phyloP scores from a whole-genome alignment of 148 eudicot genomes.

The Amaranthus palmeri region DNA sequence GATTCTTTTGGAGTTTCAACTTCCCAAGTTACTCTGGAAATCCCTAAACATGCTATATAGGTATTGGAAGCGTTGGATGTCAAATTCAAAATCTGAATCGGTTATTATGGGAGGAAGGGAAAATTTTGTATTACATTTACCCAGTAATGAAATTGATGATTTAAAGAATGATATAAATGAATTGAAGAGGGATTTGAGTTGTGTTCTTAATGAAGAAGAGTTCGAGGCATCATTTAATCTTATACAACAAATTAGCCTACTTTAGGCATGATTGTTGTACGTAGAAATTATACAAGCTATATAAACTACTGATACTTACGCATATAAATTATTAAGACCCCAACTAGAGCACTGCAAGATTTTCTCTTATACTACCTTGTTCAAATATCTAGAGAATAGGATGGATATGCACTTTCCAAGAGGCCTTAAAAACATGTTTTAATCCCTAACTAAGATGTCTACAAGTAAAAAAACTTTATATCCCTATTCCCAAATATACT shows the following conservation, averaged over 20 bases:
- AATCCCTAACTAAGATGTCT: no score
- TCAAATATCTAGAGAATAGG: no score
- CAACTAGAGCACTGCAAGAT: no score
- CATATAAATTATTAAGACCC: no score
- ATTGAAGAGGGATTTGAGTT: conserved; percentile 43
- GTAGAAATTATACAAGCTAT: not conserved
- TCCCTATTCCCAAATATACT: no score
- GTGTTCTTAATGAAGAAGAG: conserved; percentile 30
- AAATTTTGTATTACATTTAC: conserved; percentile 31
- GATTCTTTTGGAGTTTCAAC: conserved; percentile 33
- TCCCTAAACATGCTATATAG: conserved; percentile 55
- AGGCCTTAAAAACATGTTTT: no score
- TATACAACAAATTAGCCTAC: not conserved
- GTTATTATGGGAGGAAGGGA: conserved; percentile 61
- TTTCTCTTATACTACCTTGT: no score
- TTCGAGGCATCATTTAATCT: not conserved
- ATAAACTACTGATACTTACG: not conserved
- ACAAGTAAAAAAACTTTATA: no score
- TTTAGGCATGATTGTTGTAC: not conserved
- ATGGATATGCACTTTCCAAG: no score
- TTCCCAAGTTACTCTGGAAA: conserved; percentile 59
- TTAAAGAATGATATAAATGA: conserved; percentile 24
- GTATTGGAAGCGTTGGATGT: conserved; percentile 1
- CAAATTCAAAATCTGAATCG: conserved; percentile 6
- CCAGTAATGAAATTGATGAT: conserved; percentile 29